These are phyloP conservation scores for Pisolithus thermaeus DNA, from an alignment of 1,284 basidiomycete genomes.

Conservation along the genomic window DNA sequence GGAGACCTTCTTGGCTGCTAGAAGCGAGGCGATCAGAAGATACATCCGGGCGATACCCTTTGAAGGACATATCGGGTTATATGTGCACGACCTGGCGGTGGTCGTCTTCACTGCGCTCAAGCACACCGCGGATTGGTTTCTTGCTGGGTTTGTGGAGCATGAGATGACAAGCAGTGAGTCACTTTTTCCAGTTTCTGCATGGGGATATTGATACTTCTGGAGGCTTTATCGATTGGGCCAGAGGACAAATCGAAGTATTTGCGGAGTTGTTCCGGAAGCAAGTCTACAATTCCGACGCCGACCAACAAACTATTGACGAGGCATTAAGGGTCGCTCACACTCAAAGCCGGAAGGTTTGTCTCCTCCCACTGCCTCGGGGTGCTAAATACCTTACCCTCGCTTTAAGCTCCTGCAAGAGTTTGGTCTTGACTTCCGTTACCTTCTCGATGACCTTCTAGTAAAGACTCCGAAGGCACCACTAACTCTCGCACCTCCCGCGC, in stretches of 20 bases:
- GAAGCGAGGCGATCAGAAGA: conserved; percentile 70
- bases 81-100: conserved; percentile 75
- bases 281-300: conserved; percentile 80
- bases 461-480: conserved; percentile 36
- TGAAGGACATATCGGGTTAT: conserved; percentile 84
- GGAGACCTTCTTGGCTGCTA: conserved; percentile 77
- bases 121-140: conserved; percentile 97
- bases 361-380: not conserved
- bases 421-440: conserved; percentile 87
- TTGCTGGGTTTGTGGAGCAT: conserved; percentile 93
- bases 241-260: conserved; percentile 78
- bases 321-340: conserved; percentile 69
- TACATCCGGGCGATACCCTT: conserved; percentile 84
- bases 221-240: conserved; percentile 96
- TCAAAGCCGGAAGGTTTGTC: conserved; percentile 74
- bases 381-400: conserved; percentile 1
- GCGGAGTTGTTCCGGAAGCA: conserved; percentile 86
- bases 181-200: conserved; percentile 2
- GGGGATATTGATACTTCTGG: not conserved
- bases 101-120: conserved; percentile 88
- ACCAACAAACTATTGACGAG: conserved; percentile 64
- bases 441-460: conserved; percentile 68
- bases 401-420: conserved; percentile 80
- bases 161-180: conserved; percentile 83
- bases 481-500: conserved; percentile 23